A percentile compares a stretch with the other conserved stretches of the same genome.
These are phyloP conservation scores for Phialophora chinensis DNA, from an alignment of 2,329 filamentous ascomycete species.

Conservation along the genomic window DNA sequence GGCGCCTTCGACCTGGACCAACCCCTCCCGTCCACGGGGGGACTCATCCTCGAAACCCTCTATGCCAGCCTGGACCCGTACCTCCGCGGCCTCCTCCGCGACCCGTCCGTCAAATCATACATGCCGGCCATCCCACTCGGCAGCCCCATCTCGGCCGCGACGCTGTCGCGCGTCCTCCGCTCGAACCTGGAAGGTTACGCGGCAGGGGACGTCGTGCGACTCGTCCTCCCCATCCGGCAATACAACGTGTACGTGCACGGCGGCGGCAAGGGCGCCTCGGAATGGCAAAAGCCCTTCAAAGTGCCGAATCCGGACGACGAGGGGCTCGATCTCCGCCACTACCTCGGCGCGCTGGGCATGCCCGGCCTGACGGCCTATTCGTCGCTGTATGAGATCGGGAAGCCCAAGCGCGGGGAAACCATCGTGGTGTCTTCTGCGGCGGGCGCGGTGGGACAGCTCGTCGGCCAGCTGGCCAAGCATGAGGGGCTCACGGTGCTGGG, in stretches of 20 bases:
- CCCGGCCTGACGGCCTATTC: slow-evolving; percentile 77
- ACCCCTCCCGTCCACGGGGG: slow-evolving; percentile 47
- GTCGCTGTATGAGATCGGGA: slow-evolving; percentile 74
- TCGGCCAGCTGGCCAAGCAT: slow-evolving; percentile 82
- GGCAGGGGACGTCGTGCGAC: slow-evolving; percentile 68
- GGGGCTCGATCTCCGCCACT: slow-evolving; percentile 55
- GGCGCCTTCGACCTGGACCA: slow-evolving; percentile 67
- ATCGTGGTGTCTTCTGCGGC: slow-evolving; percentile 82
- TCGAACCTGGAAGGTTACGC: slow-evolving; percentile 68
- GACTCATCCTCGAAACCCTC: slow-evolving; percentile 68
- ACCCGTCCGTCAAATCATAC: slow-evolving; percentile 70
- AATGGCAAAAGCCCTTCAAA: slow-evolving; percentile 20
- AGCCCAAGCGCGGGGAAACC: slow-evolving; percentile 77
- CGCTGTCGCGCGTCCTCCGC: slow-evolving; percentile 72
- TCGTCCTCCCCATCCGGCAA: slow-evolving; percentile 67
- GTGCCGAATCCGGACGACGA: slow-evolving; percentile 22
- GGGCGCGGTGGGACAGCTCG: slow-evolving; percentile 81
- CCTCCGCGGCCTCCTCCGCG: slow-evolving; percentile 73
- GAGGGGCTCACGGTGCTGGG: slow-evolving; percentile 81
- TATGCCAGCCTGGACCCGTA: slow-evolving; percentile 78
- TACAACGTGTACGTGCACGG: slow-evolving; percentile 53
- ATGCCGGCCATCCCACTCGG: slow-evolving; percentile 65
- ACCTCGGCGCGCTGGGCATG: slow-evolving; percentile 79
- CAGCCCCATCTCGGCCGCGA: slow-evolving; percentile 68
- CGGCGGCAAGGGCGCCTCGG: not conserved